Percentiles rank a stretch among this genome's conserved stretches.
phyloP scores from a whole-genome alignment of 2,329 filamentous ascomycete genomes.

The Phyllosticta capitalensis region DNA sequence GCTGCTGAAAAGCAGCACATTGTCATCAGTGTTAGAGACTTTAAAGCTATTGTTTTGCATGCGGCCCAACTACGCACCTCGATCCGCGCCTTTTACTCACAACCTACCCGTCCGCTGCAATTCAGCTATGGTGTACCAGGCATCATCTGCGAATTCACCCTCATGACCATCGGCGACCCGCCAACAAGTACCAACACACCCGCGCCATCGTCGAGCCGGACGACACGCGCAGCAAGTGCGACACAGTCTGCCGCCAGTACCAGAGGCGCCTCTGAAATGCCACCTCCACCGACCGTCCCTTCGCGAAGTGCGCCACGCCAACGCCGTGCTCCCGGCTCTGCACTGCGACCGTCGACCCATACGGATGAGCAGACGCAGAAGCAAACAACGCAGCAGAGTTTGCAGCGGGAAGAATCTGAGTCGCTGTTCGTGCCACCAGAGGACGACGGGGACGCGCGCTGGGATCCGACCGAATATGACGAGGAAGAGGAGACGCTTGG shows the following conservation, averaged over 20 bases:
- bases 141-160: constrained; percentile 64
- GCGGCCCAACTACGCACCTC: constrained; percentile 60
- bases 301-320: constrained; percentile 23
- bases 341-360: constrained; percentile 14
- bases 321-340: constrained; percentile 20
- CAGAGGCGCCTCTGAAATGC: constrained; percentile 27
- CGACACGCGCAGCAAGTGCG: constrained; percentile 12
- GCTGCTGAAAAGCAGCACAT: constrained; percentile 70
- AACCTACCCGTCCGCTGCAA: constrained; percentile 61
- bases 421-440: constrained; percentile 57
- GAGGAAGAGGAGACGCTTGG: constrained; percentile 59
- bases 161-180: constrained; percentile 69
- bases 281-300: constrained; percentile 29
- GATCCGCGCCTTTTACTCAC: constrained; percentile 60
- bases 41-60: constrained; percentile 68
- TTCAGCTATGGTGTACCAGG: constrained; percentile 61
- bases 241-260: neutral
- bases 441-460: constrained; percentile 58
- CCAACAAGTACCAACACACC: neutral
- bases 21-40: constrained; percentile 74
- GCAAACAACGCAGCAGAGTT: constrained; percentile 16
- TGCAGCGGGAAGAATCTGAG: constrained; percentile 42
- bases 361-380: constrained; percentile 17
- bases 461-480: constrained; percentile 61
- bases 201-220: neutral